Base-by-base conservation (phyloP, 2,329 filamentous ascomycete genomes). In the Fusarium secorum region DNA sequence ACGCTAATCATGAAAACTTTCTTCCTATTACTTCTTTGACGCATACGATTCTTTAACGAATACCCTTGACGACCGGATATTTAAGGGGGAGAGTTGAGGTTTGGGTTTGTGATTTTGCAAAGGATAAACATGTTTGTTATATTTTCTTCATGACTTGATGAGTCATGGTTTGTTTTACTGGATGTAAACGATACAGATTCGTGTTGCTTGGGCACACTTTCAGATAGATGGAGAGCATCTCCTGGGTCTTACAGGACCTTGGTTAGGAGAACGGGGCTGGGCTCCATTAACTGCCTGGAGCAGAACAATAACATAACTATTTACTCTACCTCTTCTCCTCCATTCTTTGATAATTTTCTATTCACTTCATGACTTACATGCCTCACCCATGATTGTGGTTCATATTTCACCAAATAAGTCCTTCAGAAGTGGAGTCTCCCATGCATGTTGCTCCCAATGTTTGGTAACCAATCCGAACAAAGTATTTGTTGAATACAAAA, bases 231-330 rank as follows among this genome's bases (percentile, higher is more conserved):
- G 70, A 65, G 53, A 66, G 54, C 46, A 56, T 65, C 44, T 64
- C 66, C 52, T 55, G 33, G 41, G 51, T 49, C 52, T 64, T 46
- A 33, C 18, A 30, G 58, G 44, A 26, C 49, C 36, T 42, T 26
- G 28, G 33, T 22, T 64, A 32, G 52, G 56, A 54, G 33, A 26
- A 73, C 54, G 70, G 70, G 70, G 67, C 74, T 76, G 74, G 71
- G 64, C 66, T 70, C 71, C 69, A 68, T 72, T 71, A 66, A 64
- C 74, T 76, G 74, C 74, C 74, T 67, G 74, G 74, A 58, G 74
- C 74, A 76, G 74, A 72, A 44, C n/a, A 66, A 48, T 51, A 45
- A 61, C 51, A 60, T 28, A 30, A 60, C 57, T 53, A 49, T 54
- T 66, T 36, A 63, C 26, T 38, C 24, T 26, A 24, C 51, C 26